Conservation (phyloP, 495 filamentous ascomycete genomes). For the Cladorrhinum samala region DNA sequence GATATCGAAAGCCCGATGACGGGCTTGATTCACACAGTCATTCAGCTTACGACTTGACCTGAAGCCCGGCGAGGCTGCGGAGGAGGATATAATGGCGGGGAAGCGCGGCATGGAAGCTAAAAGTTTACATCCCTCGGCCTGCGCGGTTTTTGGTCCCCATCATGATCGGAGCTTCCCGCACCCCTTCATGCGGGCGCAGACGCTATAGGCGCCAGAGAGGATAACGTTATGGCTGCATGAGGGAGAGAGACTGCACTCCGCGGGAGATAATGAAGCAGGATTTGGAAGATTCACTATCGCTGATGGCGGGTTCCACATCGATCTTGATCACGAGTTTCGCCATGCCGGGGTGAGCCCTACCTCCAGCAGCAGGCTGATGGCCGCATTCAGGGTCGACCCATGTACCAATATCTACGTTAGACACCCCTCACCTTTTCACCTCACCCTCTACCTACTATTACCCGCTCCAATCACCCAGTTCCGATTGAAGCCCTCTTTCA, state of each 20-base stretch:
- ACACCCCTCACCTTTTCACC: background rate
- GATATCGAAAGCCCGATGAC: no score
- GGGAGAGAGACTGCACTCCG: background rate
- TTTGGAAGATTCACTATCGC: background rate
- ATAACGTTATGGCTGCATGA: background rate
- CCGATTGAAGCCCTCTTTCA: no score
- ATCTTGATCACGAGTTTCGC: background rate
- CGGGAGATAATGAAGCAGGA: background rate
- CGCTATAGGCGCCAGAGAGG: background rate
- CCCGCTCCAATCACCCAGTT: background rate
- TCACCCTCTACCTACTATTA: background rate
- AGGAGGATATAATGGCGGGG: no score
- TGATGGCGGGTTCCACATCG: background rate
- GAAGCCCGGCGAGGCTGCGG: no score
- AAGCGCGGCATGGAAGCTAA: background rate
- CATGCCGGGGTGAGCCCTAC: background rate
- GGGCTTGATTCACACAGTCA: no score
- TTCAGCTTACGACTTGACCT: no score
- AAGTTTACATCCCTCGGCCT: background rate
- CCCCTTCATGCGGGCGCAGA: background rate
- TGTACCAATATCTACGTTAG: no score
- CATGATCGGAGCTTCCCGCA: background rate
- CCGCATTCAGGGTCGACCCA: background rate
- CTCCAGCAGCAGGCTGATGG: background rate
- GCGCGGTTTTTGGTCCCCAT: background rate